phyloP scores from a whole-genome alignment of 805 yeast genomes.

The Cyberlindnera xishuangbannaensis region DNA sequence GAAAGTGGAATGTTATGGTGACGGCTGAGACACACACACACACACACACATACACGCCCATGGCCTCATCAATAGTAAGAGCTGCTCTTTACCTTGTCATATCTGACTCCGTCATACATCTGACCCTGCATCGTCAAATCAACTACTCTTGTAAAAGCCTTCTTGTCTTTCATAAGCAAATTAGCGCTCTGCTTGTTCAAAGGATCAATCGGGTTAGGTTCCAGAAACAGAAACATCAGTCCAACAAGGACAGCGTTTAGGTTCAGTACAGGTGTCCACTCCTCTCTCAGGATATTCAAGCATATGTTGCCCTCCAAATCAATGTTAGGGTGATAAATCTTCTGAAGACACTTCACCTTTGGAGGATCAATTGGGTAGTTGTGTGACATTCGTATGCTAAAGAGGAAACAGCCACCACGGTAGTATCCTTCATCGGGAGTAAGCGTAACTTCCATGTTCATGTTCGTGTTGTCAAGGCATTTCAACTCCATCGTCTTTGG shows the following conservation, averaged over 20 bases:
- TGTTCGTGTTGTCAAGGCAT: conserved; percentile 46
- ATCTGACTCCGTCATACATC: conserved; percentile 46
- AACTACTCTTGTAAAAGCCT: conserved; percentile 53
- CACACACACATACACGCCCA: no score
- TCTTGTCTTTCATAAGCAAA: conserved; percentile 39
- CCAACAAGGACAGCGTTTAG: conserved; percentile 81
- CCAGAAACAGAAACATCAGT: conserved; percentile 74
- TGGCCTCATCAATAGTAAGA: not conserved
- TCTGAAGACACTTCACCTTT: conserved; percentile 61
- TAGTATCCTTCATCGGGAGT: conserved; percentile 72
- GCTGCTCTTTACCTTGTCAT: conserved; percentile 62
- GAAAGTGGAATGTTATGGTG: no score
- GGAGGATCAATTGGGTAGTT: conserved; percentile 94
- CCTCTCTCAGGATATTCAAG: conserved; percentile 84
- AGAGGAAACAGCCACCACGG: conserved; percentile 59
- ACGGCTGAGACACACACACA: no score
- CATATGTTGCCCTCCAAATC: conserved; percentile 89
- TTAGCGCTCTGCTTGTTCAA: conserved; percentile 87
- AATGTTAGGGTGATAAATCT: conserved; percentile 90
- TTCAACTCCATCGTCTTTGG: conserved; percentile 50
- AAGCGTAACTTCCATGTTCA: conserved; percentile 54
- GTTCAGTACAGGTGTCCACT: conserved; percentile 92
- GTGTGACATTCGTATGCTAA: conserved; percentile 58
- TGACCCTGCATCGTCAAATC: conserved; percentile 68
- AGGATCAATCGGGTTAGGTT: conserved; percentile 91